A percentile compares a stretch with the other conserved stretches of the same genome.
phyloP scores from a whole-genome alignment of 2,329 filamentous ascomycete genomes.

The Ceratocystis harringtonii region DNA sequence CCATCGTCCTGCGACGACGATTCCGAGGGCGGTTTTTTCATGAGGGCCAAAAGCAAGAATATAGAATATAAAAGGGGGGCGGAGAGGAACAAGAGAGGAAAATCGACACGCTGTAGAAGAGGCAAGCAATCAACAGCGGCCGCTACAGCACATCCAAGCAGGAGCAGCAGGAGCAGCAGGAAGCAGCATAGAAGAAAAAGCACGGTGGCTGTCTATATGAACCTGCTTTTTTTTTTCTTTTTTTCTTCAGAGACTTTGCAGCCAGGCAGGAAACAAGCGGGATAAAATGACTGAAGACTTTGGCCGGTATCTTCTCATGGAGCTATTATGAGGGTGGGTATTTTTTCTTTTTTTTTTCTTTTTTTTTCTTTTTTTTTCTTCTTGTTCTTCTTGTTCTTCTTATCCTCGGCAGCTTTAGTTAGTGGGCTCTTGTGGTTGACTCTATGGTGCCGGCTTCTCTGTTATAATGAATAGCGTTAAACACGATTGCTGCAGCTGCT shows the following conservation, averaged over 20 bases:
- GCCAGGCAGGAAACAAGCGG: not conserved
- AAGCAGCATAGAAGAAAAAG: not conserved
- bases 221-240: not conserved
- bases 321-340: not conserved
- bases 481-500: too few relatives aligned
- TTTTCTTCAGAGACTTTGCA: not conserved
- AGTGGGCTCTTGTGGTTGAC: too few relatives aligned
- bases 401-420: not conserved
- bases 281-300: not conserved
- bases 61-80: not conserved
- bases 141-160: not conserved
- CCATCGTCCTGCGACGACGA: slow-evolving; percentile 16
- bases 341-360: not conserved
- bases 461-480: too few relatives aligned
- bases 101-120: not conserved
- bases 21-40: slow-evolving; percentile 14
- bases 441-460: too few relatives aligned
- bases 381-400: not conserved
- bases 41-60: not conserved
- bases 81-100: not conserved
- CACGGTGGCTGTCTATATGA: too few relatives aligned
- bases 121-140: not conserved
- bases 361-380: too few relatives aligned
- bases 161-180: not conserved
- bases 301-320: not conserved